phyloP scores from a whole-genome alignment of 2,329 filamentous ascomycete species.

The Cladophialophora exuberans region DNA sequence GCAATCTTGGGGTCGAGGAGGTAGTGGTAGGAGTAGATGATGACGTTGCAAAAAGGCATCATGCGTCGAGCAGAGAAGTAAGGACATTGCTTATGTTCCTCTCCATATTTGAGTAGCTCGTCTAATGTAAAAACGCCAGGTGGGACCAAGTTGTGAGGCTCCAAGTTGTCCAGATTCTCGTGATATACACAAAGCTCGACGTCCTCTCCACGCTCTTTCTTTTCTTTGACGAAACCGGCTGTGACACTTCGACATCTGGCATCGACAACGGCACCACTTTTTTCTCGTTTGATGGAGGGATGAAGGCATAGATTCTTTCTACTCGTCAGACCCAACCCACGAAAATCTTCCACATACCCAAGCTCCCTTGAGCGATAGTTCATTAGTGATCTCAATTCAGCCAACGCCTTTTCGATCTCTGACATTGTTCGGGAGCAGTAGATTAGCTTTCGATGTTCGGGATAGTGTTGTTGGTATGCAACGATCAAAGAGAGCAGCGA shows the following conservation, averaged over 20 bases:
- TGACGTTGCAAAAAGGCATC: conserved; percentile 99
- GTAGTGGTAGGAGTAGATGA: conserved; percentile 99
- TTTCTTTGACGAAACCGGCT: conserved; percentile 95
- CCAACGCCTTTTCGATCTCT: conserved; percentile 96
- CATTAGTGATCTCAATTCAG: conserved; percentile 90
- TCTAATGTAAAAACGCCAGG: conserved; percentile 97
- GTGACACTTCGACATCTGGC: conserved; percentile 94
- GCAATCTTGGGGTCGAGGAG: conserved; percentile 97
- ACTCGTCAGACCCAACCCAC: conserved; percentile 88
- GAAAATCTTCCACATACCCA: conserved; percentile 89
- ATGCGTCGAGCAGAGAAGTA: conserved; percentile 96
- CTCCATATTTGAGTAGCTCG: conserved; percentile 83
- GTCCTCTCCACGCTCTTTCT: conserved; percentile 92
- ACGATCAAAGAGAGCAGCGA: conserved; percentile 93
- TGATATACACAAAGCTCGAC: conserved; percentile 96
- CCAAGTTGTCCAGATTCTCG: conserved; percentile 92
- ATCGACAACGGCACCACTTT: conserved; percentile 91
- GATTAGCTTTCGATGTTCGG: conserved; percentile 92
- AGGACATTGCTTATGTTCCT: conserved; percentile 94
- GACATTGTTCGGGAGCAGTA: conserved; percentile 99
- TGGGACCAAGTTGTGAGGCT: conserved; percentile 91
- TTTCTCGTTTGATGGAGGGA: conserved; percentile 93
- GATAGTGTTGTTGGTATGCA: conserved; percentile 92
- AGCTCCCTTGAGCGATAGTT: conserved; percentile 88
- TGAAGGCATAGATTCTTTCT: conserved; percentile 97